Percentiles rank a stretch among this genome's conserved stretches.
phyloP scores from a whole-genome alignment of 1,284 basidiomycete species.

The Ganoderma leucocontextum region DNA sequence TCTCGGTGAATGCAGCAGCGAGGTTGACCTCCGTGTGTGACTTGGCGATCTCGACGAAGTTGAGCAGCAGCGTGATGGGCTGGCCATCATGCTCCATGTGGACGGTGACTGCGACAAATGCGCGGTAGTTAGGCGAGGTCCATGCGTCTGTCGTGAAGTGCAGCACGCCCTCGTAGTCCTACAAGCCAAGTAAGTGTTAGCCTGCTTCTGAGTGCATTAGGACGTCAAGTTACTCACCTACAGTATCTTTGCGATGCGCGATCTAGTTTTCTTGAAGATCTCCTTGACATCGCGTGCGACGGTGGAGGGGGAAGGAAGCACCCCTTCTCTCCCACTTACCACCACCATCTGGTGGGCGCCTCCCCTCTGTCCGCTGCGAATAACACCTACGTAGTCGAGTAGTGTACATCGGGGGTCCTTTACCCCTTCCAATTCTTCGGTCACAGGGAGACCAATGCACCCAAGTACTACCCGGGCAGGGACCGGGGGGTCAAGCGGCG shows the following conservation, averaged over 20 bases:
- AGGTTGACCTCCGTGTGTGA: slow-evolving; percentile 40
- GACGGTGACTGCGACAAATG: slow-evolving; percentile 19
- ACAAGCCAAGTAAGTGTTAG: no score
- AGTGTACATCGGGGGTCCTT: no score
- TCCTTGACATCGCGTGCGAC: slow-evolving; percentile 30
- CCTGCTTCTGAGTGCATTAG: no score
- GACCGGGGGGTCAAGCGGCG: no score
- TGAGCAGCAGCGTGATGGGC: slow-evolving; percentile 29
- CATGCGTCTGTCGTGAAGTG: slow-evolving; percentile 21
- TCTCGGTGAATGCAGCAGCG: slow-evolving; percentile 36
- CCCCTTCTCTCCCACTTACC: no score
- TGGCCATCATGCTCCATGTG: slow-evolving; percentile 21
- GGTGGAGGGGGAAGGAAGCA: slow-evolving; percentile 31
- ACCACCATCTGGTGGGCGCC: no score
- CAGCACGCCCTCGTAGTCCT: slow-evolving; percentile 12
- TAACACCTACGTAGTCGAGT: no score
- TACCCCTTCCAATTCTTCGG: no score
- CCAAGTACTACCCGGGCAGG: no score
- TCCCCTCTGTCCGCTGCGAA: no score
- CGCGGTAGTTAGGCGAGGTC: slow-evolving; percentile 24
- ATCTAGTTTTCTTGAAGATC: slow-evolving; percentile 11
- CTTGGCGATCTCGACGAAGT: slow-evolving; percentile 41
- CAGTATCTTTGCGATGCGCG: slow-evolving; percentile 16
- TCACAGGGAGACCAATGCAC: no score
- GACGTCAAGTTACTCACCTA: slow-evolving; percentile 13